phyloP scores from a whole-genome alignment of 1,284 basidiomycete species.

The Prillingera fragicola region DNA sequence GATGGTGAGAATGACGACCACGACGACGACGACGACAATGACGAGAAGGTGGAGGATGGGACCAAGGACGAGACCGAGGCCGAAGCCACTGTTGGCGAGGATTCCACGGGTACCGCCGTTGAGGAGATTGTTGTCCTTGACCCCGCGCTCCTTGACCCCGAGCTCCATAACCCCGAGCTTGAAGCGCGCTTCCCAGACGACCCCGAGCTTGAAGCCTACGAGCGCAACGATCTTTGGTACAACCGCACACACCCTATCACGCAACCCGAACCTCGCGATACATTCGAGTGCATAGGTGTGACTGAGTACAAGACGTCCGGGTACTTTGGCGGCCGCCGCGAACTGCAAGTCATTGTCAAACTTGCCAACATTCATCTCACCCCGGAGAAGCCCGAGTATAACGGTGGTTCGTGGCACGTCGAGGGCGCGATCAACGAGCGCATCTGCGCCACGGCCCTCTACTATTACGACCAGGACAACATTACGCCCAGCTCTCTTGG shows the following conservation, averaged over 20 bases:
- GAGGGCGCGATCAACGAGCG: constrained; percentile 15
- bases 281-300: no score
- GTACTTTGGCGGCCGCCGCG: constrained; percentile 1
- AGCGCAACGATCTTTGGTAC: constrained; percentile 5
- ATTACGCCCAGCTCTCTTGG: constrained; percentile 7
- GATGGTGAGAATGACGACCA: background rate
- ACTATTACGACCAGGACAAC: constrained; percentile 16
- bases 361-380: constrained; percentile 15
- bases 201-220: background rate
- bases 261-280: constrained; percentile 15
- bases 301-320: constrained; percentile 4
- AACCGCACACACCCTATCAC: constrained; percentile 4
- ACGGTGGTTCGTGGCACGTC: constrained; percentile 10
- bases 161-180: no score
- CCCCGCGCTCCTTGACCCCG: no score
- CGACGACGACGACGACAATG: background rate
- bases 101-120: no score
- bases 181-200: no score
- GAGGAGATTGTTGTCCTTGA: no score
- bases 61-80: background rate
- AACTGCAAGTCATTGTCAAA: constrained; percentile 15
- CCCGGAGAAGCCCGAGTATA: constrained; percentile 12
- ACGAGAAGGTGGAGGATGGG: background rate
- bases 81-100: no score
- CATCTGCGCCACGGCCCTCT: constrained; percentile 11